Percentiles rank a stretch among this genome's conserved stretches.
Evolutionary conservation across 306 rosid species (phyloP).

Genomic region (Amphicarpaea edgeworthii): DNA sequence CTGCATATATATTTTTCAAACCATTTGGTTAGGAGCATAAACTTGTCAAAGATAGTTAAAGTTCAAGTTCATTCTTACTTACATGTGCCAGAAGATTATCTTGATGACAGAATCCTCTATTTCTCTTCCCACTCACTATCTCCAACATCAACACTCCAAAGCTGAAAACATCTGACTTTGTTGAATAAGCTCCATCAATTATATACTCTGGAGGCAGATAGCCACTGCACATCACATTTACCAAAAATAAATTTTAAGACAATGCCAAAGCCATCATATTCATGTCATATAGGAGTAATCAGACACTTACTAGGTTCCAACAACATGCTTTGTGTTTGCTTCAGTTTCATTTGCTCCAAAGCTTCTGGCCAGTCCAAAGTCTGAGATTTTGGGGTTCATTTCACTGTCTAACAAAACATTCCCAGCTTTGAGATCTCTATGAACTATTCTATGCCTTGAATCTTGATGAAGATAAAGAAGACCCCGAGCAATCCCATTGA

Average conservation of each 20-base stretch:
- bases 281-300: background rate
- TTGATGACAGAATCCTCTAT: no score
- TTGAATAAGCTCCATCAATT: no score
- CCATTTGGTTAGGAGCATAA: no score
- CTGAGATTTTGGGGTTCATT: conserved; percentile 39
- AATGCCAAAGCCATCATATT: background rate
- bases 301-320: conserved; percentile 41
- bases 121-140: no score
- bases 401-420: conserved; percentile 28
- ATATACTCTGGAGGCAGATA: conserved; percentile 39
- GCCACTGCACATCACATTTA: conserved; percentile 19
- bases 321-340: conserved; percentile 33
- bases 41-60: no score
- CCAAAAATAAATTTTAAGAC: background rate
- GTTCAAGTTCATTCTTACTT: no score
- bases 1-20: no score
- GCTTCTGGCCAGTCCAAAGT: conserved; percentile 47
- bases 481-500: conserved; percentile 56
- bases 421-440: no score
- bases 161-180: no score
- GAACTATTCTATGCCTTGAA: no score
- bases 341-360: conserved; percentile 36
- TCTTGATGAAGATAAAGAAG: conserved; percentile 63
- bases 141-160: no score
- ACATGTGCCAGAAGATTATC: no score